Conservation (phyloP, 345 rosid genomes). For the Pugionium dolabratum region DNA sequence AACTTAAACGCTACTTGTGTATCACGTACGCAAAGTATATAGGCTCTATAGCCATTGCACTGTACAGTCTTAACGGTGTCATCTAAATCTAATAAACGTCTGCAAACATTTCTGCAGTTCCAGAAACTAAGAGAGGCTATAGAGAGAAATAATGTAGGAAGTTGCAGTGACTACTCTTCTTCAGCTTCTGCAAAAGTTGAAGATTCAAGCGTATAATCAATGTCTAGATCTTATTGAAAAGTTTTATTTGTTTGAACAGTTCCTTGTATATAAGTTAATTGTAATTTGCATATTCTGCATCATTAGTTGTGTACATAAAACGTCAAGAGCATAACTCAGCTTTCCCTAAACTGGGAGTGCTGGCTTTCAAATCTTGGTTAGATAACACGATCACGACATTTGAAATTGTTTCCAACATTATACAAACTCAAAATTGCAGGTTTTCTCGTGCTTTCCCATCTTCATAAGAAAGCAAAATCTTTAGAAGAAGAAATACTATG, state of each 20-base stretch:
- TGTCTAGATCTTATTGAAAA: constrained; percentile 37
- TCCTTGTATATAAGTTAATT: constrained; percentile 28
- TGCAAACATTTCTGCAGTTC: constrained; percentile 56
- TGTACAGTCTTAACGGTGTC: neutral
- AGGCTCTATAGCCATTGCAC: neutral
- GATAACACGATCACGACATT: neutral
- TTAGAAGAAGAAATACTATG: neutral
- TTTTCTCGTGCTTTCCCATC: neutral
- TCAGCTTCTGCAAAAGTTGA: constrained; percentile 45
- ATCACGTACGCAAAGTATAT: constrained; percentile 1
- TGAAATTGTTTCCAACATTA: neutral
- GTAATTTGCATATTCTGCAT: constrained; percentile 3
- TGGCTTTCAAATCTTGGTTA: too few relatives aligned
- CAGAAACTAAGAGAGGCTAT: constrained; percentile 85
- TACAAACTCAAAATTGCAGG: neutral
- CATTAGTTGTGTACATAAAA: constrained; percentile 22
- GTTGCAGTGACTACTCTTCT: constrained; percentile 45
- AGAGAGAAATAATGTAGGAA: constrained; percentile 52
- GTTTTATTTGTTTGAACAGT: constrained; percentile 4
- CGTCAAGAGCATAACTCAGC: neutral
- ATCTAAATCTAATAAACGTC: constrained; percentile 7
- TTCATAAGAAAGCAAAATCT: neutral
- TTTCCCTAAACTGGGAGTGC: too few relatives aligned
- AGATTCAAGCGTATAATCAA: constrained; percentile 52
- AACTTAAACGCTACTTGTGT: neutral